These are phyloP conservation scores for Beauveria bassiana DNA, from an alignment of 2,329 filamentous ascomycete species.

Conservation along the genomic window DNA sequence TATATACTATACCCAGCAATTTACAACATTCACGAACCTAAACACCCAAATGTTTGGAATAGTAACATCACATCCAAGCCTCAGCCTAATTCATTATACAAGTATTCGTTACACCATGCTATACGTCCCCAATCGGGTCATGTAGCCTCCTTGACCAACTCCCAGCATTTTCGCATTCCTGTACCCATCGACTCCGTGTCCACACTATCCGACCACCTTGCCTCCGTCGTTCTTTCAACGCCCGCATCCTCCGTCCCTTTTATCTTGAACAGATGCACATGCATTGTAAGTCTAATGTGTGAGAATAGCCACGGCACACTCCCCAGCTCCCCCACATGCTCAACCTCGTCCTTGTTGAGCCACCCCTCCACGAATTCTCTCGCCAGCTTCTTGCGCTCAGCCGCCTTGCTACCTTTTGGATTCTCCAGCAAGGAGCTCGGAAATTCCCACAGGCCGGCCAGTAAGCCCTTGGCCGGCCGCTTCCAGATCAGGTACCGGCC, in stretches of 20 bases:
- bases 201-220: conserved; percentile 28
- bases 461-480: conserved; percentile 44
- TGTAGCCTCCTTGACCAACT: conserved; percentile 26
- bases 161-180: conserved; percentile 52
- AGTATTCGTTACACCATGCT: too few relatives aligned
- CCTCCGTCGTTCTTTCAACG: conserved; percentile 21
- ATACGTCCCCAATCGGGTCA: background rate
- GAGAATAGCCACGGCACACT: conserved; percentile 51
- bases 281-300: conserved; percentile 49
- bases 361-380: conserved; percentile 24
- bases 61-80: background rate
- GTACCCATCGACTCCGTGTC: conserved; percentile 49
- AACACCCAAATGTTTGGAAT: background rate
- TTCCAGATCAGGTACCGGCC: conserved; percentile 40
- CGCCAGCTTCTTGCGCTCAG: conserved; percentile 29
- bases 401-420: conserved; percentile 14
- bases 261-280: conserved; percentile 43
- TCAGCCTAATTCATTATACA: background rate
- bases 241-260: conserved; percentile 13
- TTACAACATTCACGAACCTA: background rate
- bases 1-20: conserved; percentile 8
- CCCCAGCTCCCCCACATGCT: conserved; percentile 36
- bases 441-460: conserved; percentile 50
- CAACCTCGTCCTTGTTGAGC: conserved; percentile 18
- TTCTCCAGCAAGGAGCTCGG: conserved; percentile 35